Base-by-base conservation (phyloP, 768 basidiomycete species). In the Clitopilus hobsonii region DNA sequence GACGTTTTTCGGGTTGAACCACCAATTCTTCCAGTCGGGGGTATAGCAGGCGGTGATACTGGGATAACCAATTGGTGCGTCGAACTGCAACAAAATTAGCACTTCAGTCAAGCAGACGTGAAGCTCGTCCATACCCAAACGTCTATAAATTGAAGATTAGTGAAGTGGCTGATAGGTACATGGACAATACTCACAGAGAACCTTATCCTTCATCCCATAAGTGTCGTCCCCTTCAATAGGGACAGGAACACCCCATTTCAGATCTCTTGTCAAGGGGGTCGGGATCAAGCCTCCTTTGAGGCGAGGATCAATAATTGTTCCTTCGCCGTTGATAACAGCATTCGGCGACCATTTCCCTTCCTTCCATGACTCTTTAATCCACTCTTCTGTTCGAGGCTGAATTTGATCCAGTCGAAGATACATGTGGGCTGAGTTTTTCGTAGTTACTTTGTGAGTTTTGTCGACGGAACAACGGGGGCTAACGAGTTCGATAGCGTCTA, bases 11-110 rank as follows among this genome's bases (percentile, higher is more conserved):
- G 88, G 89, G 65, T 95, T 89, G 65, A 89, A 85, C 97, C 97
- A 99, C 97, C 97, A 99, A 68, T 85, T 80, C 69, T 88, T 85
- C 97, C 97, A 99, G 59, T 97, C 88, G 18, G 88, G 76, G 29
- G 92, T 96, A 75, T 95, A 94, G 66, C 88, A 89, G 52, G 94
- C 94, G 1, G 97, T 99, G 59, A 99, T 98, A 70, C 95, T 97
- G 2, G 91, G 86, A 70, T 99, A 99, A 55, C 97, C 97, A 54
- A 97, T 91, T 6, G 92, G 91, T 0, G 96, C 96, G 61, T 99
- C 96, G 65, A 96, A 98, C 96, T 94, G n/a, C 16, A 60, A n/a
- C 29, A 25, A 23, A 8, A 28, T 27, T 51, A 69, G 27, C 71
- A 56, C 23, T 10, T n/a, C 22, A 47, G 14, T 14, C 16, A 23